Evolutionary conservation across 1,284 basidiomycete species (phyloP).

Genomic region (Neonothopanus nambi): DNA sequence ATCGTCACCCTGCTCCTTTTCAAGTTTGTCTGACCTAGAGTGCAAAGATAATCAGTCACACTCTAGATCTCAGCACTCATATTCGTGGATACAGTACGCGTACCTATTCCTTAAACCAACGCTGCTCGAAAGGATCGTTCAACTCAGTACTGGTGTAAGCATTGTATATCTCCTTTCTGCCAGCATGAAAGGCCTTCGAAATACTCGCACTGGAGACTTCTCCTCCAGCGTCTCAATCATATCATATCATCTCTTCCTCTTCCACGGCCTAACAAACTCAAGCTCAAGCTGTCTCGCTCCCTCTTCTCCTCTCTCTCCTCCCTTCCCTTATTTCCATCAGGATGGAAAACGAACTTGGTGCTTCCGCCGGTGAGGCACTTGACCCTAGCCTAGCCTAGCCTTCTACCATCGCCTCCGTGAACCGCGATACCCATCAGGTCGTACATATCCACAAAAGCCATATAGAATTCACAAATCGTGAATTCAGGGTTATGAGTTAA

Average conservation of each 20-base stretch:
- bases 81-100: slow-evolving; percentile 17
- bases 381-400: too few relatives aligned
- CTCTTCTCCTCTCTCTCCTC: too few relatives aligned
- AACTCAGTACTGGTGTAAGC: slow-evolving; percentile 99
- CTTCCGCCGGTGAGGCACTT: slow-evolving; percentile 83
- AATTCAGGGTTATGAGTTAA: slow-evolving; percentile 98
- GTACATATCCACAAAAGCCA: slow-evolving; percentile 99
- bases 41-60: slow-evolving; percentile 35
- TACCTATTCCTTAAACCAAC: slow-evolving; percentile 94
- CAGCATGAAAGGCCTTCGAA: slow-evolving; percentile 99
- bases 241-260: slow-evolving; percentile 96
- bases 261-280: slow-evolving; percentile 96
- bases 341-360: slow-evolving; percentile 88
- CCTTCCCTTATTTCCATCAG: slow-evolving; percentile 92
- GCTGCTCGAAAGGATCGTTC: slow-evolving; percentile 97
- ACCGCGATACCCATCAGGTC: slow-evolving; percentile 99
- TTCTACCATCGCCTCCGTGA: slow-evolving; percentile 89
- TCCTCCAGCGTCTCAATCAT: slow-evolving; percentile 97
- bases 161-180: slow-evolving; percentile 97
- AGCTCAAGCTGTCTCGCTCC: slow-evolving; percentile 62
- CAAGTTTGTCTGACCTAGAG: slow-evolving; percentile 61
- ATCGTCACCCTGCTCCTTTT: slow-evolving; percentile 97
- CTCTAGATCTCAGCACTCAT: too few relatives aligned
- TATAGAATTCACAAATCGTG: slow-evolving; percentile 99
- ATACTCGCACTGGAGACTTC: slow-evolving; percentile 95